Base-by-base conservation (phyloP, 306 rosid species). In the Elaeagnus macrophylla region DNA sequence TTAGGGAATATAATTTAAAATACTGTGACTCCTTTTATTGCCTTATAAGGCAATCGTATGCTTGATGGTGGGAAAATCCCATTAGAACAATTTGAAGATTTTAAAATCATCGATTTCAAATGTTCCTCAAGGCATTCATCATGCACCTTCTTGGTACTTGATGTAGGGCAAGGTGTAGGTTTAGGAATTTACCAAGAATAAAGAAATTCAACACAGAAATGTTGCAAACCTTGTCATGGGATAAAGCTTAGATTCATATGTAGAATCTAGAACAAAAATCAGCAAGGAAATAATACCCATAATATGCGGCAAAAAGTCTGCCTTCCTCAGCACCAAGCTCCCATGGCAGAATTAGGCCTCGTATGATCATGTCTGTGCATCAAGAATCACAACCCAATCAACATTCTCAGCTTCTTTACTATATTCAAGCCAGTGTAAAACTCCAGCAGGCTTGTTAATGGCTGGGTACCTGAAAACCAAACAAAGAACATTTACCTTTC, bases 281-380 rank as follows among this genome's bases (percentile, higher is more conserved):
- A 42, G 18, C 48, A 59, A 19, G 44, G 37, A 11, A 58, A 51
- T 6, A 51, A 61, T 82, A 91, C 99, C 99, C 99, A 67, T 91
- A 91, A 56, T 57, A 87, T 35, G 96, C 99, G 0, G 99, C 89
- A 68, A 91, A 95, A 25, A 95, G 96, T 60, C 79, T 84, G 64
- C 96, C 94, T 79, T 78, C 87, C 83, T 91, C 95, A 42, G 96
- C 96, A 71, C 96, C 99, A 69, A 91, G 95, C 64, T 87, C 85
- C 96, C 99, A 91, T 65, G 99, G 99, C 52, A 86, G 19, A 56
- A 91, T 87, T 1, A 96, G 95, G 48, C 99, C 99, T 10, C 99
- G 77, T 37, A 91, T 87, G 55, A 82, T 82, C 99, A 84, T 84
- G 83, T 87, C 99, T 12, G n/a, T n/a, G 99, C 99, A 66, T 91